Conservation (phyloP, 805 yeast genomes). For the Saturnispora gosingensis region DNA sequence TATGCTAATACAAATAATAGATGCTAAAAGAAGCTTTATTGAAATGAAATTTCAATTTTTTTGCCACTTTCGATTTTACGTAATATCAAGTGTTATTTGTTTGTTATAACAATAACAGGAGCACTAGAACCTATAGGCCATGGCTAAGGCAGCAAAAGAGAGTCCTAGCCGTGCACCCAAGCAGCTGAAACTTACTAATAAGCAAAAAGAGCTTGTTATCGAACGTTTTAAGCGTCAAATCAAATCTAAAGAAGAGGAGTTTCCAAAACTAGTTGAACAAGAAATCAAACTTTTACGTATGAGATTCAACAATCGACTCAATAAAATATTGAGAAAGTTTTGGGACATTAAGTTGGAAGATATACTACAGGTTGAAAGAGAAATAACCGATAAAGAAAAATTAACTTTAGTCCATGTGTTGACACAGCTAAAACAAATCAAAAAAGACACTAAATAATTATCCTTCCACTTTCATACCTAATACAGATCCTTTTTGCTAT, state of each 20-base stretch:
- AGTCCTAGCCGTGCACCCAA: neutral
- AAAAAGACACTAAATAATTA: neutral
- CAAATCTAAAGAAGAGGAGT: constrained; percentile 13
- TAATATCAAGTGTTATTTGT: neutral
- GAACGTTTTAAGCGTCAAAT: constrained; percentile 19
- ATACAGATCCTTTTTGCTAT: neutral
- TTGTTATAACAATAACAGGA: neutral
- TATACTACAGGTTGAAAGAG: constrained; percentile 38
- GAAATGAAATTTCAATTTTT: neutral
- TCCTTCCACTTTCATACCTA: neutral
- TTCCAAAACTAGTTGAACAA: constrained; percentile 12
- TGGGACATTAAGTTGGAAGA: constrained; percentile 40
- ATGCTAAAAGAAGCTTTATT: neutral
- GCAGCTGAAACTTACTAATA: constrained; percentile 19
- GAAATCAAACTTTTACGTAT: constrained; percentile 23
- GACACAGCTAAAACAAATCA: constrained; percentile 16
- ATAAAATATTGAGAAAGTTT: constrained; percentile 38
- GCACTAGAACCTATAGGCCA: neutral
- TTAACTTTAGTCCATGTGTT: constrained; percentile 24
- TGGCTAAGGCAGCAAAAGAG: neutral
- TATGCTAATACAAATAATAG: neutral
- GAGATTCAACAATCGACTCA: constrained; percentile 34
- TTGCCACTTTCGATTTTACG: constrained; percentile 7
- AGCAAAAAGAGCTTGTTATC: constrained; percentile 32
- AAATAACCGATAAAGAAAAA: constrained; percentile 21